Evolutionary conservation across 805 yeast genomes (phyloP), one percentile per base, ranked within the genome.

Genomic region (Candida sonorensis): DNA sequence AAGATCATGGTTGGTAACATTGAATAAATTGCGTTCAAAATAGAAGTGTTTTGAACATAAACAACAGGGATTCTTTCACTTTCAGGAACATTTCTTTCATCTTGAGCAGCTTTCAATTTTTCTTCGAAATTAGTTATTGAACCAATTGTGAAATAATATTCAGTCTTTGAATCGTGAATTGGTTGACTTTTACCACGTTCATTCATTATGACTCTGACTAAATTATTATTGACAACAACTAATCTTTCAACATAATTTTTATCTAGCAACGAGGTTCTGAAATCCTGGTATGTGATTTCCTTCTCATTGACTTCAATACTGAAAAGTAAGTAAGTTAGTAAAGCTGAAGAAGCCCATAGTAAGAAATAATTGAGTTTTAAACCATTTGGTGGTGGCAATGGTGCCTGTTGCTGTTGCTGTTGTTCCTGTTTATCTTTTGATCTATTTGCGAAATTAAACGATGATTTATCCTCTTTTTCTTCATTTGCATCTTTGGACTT

Each of bases 81-180:
- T 17, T 75, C 60, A 0, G 88, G 77, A 34, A 85, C 77, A 11
- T 75, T 71, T 41, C 81, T 66, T 30, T 67, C 67, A 45, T 81
- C 81, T 59, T 87, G 95, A 10, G 80, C 69, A 27, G 67, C 68
- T 37, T 75, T 80, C 66, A 88, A 66, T 47, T 84, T 87, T 34
- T 83, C 84, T 59, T 88, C 97, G 50, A 88, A 84, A 15, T 75
- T 66, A 42, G 83, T 88, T 6, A 86, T 77, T 0, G 95, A 83
- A 4, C 97, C 96, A 48, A 88, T 85, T 10, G 94, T 81, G 62
- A 88, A 88, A 30, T 58, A 67, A 43, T 63, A 62, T 24, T 48
- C 52, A 22, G 44, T 50, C 15, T 34, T 45, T 6, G 54, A 35
- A 28, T 47, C 46, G 34, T 44, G 50, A 17, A 49, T 40, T 11